Percentiles rank a stretch among this genome's conserved stretches.
These are phyloP conservation scores for Discostella stelligera DNA, from an alignment of 352 stramenopile genomes.

Conservation along the genomic window DNA sequence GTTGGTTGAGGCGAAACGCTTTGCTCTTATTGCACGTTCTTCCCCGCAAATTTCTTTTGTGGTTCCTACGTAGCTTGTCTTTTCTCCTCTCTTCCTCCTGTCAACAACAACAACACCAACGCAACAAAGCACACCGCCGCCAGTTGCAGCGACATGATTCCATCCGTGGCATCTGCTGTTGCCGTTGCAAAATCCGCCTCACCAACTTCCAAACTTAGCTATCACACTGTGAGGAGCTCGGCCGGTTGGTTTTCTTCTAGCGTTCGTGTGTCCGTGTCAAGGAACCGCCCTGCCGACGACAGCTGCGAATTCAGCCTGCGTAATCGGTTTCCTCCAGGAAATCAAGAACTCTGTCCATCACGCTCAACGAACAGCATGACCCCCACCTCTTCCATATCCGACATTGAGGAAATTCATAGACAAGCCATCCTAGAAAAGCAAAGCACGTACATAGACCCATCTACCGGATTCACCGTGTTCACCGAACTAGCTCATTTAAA, in stretches of 20 bases:
- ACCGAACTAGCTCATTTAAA: constrained; percentile 85
- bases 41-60: neutral
- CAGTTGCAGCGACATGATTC: constrained; percentile 3
- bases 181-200: neutral
- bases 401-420: constrained; percentile 76
- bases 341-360: neutral
- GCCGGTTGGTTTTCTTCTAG: constrained; percentile 14
- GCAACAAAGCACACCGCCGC: neutral
- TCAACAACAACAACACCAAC: neutral
- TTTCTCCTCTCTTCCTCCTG: neutral
- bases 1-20: too few species aligned
- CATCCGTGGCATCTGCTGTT: neutral
- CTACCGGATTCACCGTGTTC: constrained; percentile 84
- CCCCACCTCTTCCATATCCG: constrained; percentile 17
- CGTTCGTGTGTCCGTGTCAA: neutral
- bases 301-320: neutral
- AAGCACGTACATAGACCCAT: constrained; percentile 74
- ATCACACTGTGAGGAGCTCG: neutral
- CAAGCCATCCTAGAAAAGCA: constrained; percentile 51
- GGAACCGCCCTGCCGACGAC: neutral
- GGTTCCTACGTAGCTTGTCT: neutral
- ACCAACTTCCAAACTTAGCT: neutral
- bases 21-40: neutral
- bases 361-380: neutral
- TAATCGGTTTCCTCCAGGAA: neutral